These are phyloP conservation scores for Phellinidium pouzarii DNA, from an alignment of 1,284 basidiomycete genomes.

Conservation along the genomic window DNA sequence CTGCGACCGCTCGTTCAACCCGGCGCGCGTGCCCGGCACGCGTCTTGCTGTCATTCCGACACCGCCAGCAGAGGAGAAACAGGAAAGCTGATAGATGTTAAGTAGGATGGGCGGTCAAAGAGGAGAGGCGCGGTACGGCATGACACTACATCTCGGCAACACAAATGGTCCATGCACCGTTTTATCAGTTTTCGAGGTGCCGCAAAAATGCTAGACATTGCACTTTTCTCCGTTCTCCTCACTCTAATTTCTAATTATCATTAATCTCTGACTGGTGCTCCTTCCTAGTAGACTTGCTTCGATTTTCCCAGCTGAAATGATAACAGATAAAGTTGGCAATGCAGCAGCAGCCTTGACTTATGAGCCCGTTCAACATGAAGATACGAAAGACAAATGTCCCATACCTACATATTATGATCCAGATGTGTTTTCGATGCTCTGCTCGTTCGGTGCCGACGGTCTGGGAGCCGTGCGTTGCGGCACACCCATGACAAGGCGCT, in stretches of 20 bases:
- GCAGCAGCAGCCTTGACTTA: no score
- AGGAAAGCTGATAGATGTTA: not conserved
- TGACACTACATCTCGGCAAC: no score
- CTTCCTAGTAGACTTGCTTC: no score
- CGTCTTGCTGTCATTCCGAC: slow-evolving; percentile 52
- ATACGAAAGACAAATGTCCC: not conserved
- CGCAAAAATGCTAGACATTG: not conserved
- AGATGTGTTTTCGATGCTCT: not conserved
- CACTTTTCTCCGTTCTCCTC: not conserved
- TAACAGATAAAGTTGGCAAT: no score
- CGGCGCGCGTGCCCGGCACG: slow-evolving; percentile 86
- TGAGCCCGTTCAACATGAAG: no score
- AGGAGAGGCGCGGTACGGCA: not conserved
- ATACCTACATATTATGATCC: not conserved
- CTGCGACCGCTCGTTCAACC: slow-evolving; percentile 96
- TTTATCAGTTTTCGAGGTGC: not conserved
- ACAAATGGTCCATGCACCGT: no score
- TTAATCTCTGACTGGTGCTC: not conserved
- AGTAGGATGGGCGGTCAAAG: not conserved
- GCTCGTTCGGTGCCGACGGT: no score
- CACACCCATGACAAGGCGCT: slow-evolving; percentile 56
- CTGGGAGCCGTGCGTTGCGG: slow-evolving; percentile 35
- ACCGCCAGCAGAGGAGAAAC: slow-evolving; percentile 25
- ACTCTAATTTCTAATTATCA: not conserved
- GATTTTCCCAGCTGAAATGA: no score